Evolutionary conservation across 768 basidiomycete species (phyloP).

Genomic region (Rhodotorula toruloides): DNA sequence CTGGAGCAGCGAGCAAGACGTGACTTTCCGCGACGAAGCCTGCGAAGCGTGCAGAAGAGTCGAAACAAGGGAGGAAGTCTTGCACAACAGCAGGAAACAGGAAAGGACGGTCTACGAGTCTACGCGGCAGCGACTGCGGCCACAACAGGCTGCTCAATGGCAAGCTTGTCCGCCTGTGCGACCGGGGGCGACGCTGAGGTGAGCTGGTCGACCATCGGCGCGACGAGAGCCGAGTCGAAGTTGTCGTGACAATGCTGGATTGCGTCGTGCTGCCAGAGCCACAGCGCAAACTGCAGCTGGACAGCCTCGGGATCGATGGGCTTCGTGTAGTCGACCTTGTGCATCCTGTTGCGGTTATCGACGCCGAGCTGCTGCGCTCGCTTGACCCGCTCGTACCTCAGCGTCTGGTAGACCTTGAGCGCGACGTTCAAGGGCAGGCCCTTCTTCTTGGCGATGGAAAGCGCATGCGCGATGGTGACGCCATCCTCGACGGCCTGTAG

Average conservation of each 20-base stretch:
- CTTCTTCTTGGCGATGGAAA: slow-evolving; percentile 38
- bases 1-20: too few relatives aligned
- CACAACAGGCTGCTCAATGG: background rate
- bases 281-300: slow-evolving; percentile 4
- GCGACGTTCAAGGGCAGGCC: slow-evolving; percentile 23
- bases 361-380: slow-evolving; percentile 17
- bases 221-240: background rate
- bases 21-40: too few relatives aligned
- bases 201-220: background rate
- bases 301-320: slow-evolving; percentile 1
- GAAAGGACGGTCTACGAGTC: too few relatives aligned
- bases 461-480: slow-evolving; percentile 39
- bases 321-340: background rate
- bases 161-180: background rate
- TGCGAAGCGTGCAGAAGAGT: too few relatives aligned
- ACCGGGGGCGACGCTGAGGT: background rate
- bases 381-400: slow-evolving; percentile 20
- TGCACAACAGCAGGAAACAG: too few relatives aligned
- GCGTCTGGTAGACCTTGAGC: slow-evolving; percentile 9
- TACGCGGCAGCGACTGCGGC: too few relatives aligned
- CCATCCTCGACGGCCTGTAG: slow-evolving; percentile 43
- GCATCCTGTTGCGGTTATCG: slow-evolving; percentile 1
- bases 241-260: slow-evolving; percentile 1
- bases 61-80: too few relatives aligned
- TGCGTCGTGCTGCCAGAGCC: slow-evolving; percentile 14